phyloP scores from a whole-genome alignment of 1,284 basidiomycete species.

The Lentinula novae-zelandiae region DNA sequence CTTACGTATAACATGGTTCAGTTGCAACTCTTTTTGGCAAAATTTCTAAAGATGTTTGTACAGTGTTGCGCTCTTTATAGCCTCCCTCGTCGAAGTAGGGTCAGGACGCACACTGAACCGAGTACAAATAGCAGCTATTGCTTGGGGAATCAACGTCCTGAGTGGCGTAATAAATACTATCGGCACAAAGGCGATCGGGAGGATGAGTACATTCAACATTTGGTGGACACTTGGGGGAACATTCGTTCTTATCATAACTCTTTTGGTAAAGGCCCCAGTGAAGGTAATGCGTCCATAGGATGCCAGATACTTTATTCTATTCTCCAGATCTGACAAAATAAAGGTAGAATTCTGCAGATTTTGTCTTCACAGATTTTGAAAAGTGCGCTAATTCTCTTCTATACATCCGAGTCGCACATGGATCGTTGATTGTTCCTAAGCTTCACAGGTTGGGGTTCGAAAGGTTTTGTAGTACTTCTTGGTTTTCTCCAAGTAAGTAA shows the following conservation, averaged over 20 bases:
- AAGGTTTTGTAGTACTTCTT: slow-evolving; percentile 55
- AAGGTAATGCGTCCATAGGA: slow-evolving; percentile 32
- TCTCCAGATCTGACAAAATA: background rate
- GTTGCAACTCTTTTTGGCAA: background rate
- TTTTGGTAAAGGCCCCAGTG: slow-evolving; percentile 51
- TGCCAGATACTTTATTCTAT: background rate
- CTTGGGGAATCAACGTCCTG: slow-evolving; percentile 55
- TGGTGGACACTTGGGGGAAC: slow-evolving; percentile 67
- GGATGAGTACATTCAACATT: slow-evolving; percentile 53
- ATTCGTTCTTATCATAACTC: slow-evolving; percentile 49
- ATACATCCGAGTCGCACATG: background rate
- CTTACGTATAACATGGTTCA: slow-evolving; percentile 35
- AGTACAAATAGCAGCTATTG: slow-evolving; percentile 50
- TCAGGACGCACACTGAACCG: slow-evolving; percentile 41
- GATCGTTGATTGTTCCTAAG: slow-evolving; percentile 24
- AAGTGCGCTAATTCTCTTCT: slow-evolving; percentile 32
- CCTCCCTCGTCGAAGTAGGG: slow-evolving; percentile 50
- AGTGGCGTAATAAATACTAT: slow-evolving; percentile 52
- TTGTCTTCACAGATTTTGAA: slow-evolving; percentile 58
- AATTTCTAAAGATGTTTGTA: background rate
- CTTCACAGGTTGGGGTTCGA: slow-evolving; percentile 53
- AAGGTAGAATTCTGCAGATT: slow-evolving; percentile 44
- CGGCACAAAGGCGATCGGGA: slow-evolving; percentile 55
- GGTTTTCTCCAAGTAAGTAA: slow-evolving; percentile 49
- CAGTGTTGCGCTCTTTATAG: slow-evolving; percentile 52